These are phyloP conservation scores for Fraxinus xanthoxyloides DNA, from an alignment of 305 asterid genomes.

Conservation along the genomic window DNA sequence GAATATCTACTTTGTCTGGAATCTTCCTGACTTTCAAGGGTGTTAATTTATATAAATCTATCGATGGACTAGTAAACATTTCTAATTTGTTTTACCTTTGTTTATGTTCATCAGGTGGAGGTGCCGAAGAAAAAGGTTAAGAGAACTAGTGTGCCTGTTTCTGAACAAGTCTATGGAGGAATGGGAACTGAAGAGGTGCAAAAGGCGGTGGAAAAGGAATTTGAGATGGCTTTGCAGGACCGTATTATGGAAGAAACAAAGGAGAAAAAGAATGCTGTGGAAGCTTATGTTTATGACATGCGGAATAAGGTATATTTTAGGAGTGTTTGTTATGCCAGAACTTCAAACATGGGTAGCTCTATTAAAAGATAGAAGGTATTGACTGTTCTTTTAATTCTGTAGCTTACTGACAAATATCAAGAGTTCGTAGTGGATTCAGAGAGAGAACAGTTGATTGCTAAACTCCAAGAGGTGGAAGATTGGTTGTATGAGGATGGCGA, in stretches of 20 bases:
- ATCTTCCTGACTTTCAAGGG: background rate
- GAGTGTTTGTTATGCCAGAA: background rate
- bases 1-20: background rate
- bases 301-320: slow-evolving; percentile 42
- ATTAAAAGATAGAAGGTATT: background rate
- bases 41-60: background rate
- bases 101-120: slow-evolving; percentile 51
- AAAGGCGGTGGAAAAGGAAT: slow-evolving; percentile 85
- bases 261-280: slow-evolving; percentile 56
- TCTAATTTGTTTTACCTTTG: background rate
- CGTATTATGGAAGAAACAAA: slow-evolving; percentile 86
- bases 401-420: slow-evolving; percentile 43
- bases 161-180: slow-evolving; percentile 72
- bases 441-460: slow-evolving; percentile 40
- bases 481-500: slow-evolving; percentile 57
- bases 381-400: slow-evolving; percentile 1
- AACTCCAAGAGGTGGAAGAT: slow-evolving; percentile 48
- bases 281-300: slow-evolving; percentile 50
- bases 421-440: slow-evolving; percentile 38
- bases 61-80: background rate
- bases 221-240: slow-evolving; percentile 97
- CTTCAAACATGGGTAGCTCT: background rate
- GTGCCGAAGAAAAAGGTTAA: slow-evolving; percentile 83
- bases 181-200: slow-evolving; percentile 64
- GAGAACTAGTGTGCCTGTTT: slow-evolving; percentile 67